Evolutionary conservation across 1,284 basidiomycete genomes (phyloP).

Genomic region (Mixia osmundae): DNA sequence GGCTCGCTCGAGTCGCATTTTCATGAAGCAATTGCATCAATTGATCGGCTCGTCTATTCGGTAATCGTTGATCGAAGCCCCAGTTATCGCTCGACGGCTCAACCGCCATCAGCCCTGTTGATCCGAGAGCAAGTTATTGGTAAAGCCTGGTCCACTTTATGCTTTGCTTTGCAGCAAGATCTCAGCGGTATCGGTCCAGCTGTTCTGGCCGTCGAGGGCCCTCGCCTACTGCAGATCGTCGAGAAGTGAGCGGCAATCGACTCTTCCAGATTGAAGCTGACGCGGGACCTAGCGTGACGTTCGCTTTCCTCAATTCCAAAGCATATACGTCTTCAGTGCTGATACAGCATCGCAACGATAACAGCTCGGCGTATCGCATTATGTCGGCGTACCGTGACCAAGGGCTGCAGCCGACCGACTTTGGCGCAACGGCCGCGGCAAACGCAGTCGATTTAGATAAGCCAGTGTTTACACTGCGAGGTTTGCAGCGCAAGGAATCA

Average conservation of each 20-base stretch:
- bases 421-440: constrained; percentile 1
- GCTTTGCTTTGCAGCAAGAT: background rate
- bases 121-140: too few relatives aligned
- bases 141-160: background rate
- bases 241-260: constrained; percentile 6
- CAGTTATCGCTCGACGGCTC: too few relatives aligned
- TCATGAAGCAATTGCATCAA: too few relatives aligned
- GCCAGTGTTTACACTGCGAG: background rate
- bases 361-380: constrained; percentile 1
- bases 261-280: background rate
- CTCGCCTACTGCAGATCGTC: constrained; percentile 5
- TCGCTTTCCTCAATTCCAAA: constrained; percentile 7
- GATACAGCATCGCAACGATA: background rate
- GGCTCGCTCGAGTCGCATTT: too few relatives aligned
- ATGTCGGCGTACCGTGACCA: constrained; percentile 1
- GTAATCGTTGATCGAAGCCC: too few relatives aligned
- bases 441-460: constrained; percentile 1
- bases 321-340: constrained; percentile 4
- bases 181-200: background rate
- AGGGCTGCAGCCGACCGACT: constrained; percentile 2
- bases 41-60: too few relatives aligned
- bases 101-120: too few relatives aligned
- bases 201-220: background rate
- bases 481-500: background rate
- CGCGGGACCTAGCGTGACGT: constrained; percentile 1